A percentile compares a stretch with the other conserved stretches of the same genome.
These are phyloP conservation scores for Hemileccinum impolitum DNA, from an alignment of 768 basidiomycete genomes.

Conservation along the genomic window DNA sequence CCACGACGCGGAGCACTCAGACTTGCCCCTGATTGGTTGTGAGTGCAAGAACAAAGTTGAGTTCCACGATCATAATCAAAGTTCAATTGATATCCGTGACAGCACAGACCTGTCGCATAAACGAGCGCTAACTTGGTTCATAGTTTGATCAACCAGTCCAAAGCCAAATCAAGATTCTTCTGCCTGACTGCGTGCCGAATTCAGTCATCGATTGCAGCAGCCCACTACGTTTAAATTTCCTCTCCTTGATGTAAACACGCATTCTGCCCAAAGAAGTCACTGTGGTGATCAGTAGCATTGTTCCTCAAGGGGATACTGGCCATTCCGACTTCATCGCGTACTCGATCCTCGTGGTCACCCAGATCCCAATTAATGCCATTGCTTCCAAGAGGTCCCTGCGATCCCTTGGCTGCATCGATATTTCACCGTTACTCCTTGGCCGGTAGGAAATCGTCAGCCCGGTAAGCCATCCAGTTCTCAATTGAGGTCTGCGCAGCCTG, in stretches of 20 bases:
- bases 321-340: slow-evolving; percentile 17
- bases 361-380: slow-evolving; percentile 5
- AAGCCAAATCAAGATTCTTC: too few species aligned
- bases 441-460: not conserved
- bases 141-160: too few species aligned
- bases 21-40: not conserved
- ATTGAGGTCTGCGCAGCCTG: not conserved
- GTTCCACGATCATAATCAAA: not conserved
- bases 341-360: slow-evolving; percentile 5
- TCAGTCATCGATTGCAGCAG: not conserved
- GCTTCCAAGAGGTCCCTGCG: not conserved
- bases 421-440: not conserved
- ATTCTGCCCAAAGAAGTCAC: not conserved
- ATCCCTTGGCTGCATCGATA: not conserved
- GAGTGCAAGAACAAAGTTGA: slow-evolving; percentile 2
- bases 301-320: slow-evolving; percentile 11
- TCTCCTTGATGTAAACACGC: not conserved
- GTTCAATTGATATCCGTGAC: not conserved
- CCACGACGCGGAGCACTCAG: too few species aligned
- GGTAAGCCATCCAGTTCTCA: not conserved
- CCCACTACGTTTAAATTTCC: not conserved
- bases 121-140: not conserved
- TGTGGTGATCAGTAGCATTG: slow-evolving; percentile 12
- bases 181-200: not conserved
- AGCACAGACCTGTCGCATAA: too few species aligned